Evolutionary conservation across 306 rosid species (phyloP), one percentile per base, ranked within the genome.

Genomic region (Prunus padus): DNA sequence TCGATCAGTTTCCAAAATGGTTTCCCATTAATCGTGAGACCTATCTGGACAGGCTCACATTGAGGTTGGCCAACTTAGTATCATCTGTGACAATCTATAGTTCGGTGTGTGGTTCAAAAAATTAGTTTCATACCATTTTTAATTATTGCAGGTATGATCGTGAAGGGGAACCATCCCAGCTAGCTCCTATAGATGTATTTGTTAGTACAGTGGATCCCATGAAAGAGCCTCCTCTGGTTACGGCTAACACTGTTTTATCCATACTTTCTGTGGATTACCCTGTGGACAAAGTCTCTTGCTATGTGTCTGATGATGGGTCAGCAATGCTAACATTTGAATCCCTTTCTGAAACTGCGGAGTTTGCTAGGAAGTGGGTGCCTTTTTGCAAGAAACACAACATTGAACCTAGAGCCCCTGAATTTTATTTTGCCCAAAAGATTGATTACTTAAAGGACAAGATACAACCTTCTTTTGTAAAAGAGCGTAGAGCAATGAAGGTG

Each of bases 1-100:
- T 96, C 84, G 99, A 96, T 96, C 99, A 96, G 89, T 96, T 96
- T 84, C 98, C 99, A 19, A 96, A 96, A 83, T 96, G 99, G 99
- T 75, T 65, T 76, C 99, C 99, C 26, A 63, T 92, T 76, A 96
- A 96, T 61, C 97, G 99, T 1, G 99, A 96, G 92, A 96, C 99
- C 73, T 96, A 80, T 85, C 90, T 96, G 40, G 99, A 96, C 55
- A 81, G 99, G 85, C 98, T 96, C 18, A 73, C 92, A 54, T 77
- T 90, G 81, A 96, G 99, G 99, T 96, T 56, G 59, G 79, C 56
- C 31, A 68, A 63, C 62, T 80, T 73, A 59, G 10, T 65, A 57
- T 68, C 16, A 7, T 71, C 13, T 37, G 23, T 60, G 67, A 33
- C 60, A 52, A 56, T 62, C 70, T 47, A 14, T 44, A 42, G 68